A percentile compares a stretch with the other conserved stretches of the same genome.
Evolutionary conservation across 345 rosid genomes (phyloP).

Genomic region (Barbarea vulgaris): DNA sequence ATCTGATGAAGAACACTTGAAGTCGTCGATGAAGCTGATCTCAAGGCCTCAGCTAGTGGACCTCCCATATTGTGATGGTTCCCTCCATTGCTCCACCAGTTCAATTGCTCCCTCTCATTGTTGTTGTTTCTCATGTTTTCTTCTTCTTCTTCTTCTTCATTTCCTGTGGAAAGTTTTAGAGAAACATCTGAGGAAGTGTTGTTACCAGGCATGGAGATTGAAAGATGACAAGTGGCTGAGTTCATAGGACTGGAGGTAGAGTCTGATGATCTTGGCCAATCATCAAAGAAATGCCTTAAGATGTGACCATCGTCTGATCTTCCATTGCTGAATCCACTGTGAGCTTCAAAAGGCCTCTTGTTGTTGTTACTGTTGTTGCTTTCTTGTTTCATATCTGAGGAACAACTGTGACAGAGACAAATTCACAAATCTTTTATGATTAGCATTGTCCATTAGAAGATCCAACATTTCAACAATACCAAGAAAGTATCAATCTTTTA

Average conservation of each 20-base stretch:
- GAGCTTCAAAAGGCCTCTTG: constrained; percentile 48
- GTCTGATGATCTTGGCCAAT: constrained; percentile 78
- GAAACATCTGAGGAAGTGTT: constrained; percentile 68
- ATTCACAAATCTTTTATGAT: neutral
- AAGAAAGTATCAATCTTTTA: constrained; percentile 7
- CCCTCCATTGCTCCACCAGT: constrained; percentile 66
- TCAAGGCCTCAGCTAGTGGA: constrained; percentile 86
- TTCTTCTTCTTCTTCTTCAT: constrained; percentile 48
- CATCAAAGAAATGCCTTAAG: constrained; percentile 84
- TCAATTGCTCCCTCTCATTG: constrained; percentile 51
- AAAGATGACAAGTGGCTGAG: constrained; percentile 54
- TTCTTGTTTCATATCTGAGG: constrained; percentile 49
- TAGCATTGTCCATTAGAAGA: constrained; percentile 1
- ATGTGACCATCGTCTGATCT: constrained; percentile 67
- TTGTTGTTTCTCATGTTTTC: constrained; percentile 28
- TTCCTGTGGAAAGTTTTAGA: constrained; percentile 76
- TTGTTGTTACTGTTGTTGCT: constrained; percentile 26
- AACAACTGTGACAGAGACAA: constrained; percentile 41
- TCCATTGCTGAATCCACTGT: constrained; percentile 40
- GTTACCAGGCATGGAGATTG: constrained; percentile 69
- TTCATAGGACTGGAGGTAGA: constrained; percentile 40
- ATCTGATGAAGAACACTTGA: constrained; percentile 66
- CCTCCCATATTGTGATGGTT: constrained; percentile 70
- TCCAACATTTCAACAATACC: neutral
- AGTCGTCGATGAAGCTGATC: constrained; percentile 60